phyloP scores from a whole-genome alignment of 305 asterid species.

The Stenogyne calaminthoides region DNA sequence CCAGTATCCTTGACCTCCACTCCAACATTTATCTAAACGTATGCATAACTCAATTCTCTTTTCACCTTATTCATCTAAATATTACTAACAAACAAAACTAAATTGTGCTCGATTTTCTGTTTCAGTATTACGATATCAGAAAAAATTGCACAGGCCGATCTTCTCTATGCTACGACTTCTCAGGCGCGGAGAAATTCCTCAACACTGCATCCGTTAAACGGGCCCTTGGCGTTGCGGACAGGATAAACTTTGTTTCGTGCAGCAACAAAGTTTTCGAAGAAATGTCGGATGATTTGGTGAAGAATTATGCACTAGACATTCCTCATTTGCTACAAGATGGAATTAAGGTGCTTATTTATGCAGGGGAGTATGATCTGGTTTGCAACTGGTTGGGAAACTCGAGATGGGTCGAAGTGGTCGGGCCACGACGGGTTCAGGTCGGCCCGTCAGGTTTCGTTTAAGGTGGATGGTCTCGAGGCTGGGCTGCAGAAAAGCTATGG shows the following conservation, averaged over 20 bases:
- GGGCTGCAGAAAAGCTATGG: constrained; percentile 50
- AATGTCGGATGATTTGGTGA: constrained; percentile 50
- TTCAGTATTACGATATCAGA: constrained; percentile 66
- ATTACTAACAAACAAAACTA: not conserved
- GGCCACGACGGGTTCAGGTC: constrained; percentile 42
- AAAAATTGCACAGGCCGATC: constrained; percentile 55
- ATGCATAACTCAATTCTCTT: constrained; percentile 16
- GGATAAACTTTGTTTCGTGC: constrained; percentile 50
- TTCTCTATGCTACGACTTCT: constrained; percentile 73
- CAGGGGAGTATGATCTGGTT: too few species aligned
- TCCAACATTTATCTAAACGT: not conserved
- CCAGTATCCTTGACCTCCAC: constrained; percentile 4
- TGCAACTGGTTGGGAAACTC: constrained; percentile 76
- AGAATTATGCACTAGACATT: constrained; percentile 46
- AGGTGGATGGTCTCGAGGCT: constrained; percentile 41
- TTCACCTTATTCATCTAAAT: too few species aligned
- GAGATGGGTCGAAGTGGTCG: constrained; percentile 67
- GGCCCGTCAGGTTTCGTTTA: constrained; percentile 35
- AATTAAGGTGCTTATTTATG: too few species aligned
- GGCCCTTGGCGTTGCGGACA: too few species aligned
- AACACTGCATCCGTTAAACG: constrained; percentile 37
- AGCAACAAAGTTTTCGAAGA: constrained; percentile 36
- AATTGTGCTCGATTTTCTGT: not conserved
- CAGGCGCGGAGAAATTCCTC: constrained; percentile 54
- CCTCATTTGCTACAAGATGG: constrained; percentile 60